Base-by-base conservation (phyloP, 2,329 filamentous ascomycete genomes). In the Mariannaea elegans region DNA sequence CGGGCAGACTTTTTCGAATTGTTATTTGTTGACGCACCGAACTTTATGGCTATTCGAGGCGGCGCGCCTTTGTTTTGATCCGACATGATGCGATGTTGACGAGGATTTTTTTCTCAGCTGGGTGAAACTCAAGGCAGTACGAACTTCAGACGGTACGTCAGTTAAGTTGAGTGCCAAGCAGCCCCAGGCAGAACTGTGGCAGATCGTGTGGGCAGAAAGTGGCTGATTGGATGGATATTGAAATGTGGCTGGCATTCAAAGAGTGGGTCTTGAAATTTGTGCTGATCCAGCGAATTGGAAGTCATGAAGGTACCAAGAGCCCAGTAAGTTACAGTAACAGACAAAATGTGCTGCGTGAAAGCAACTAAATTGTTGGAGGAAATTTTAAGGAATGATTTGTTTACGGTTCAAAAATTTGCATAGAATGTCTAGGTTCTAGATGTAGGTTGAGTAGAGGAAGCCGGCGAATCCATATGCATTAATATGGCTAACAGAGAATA, bases 31-130 rank as follows among this genome's bases (percentile, higher is more conserved):
- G 66, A 45, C 7, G 73, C 63, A 32, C 80, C 78, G 36, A 84
- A 78, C 55, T 80, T 83, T 45, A 84, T 84, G 61, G 82, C 81
- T 68, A 84, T 83, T 23, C 81, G 77, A 16, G 68, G 61, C 32
- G 65, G 64, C 8, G 60, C 10, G 12, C 75, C 63, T 41, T 73
- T 73, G 54, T 67, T 72, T 41, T 74, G 67, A 36, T 69, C 63
- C 21, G 67, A 47, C 68, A 70, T 70, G 60, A 24, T 59, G n/a
- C 3, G 10, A 16, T 38, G 42, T 42, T 12, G 14, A 19, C n/a
- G 18, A 36, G 19, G 38, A 36, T 29, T 41, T 19, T 3, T 23
- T 24, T 31, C 23, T 9, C 13, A 8, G 29, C 14, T 5, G 41
- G 34, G 34, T 7, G 29, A 21, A 19, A 23, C 16, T n/a, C 13